Evolutionary conservation across 164 flowering plant genomes (phyloP), one percentile per base, ranked within the genome.

Genomic region (Brasenia schreberi): DNA sequence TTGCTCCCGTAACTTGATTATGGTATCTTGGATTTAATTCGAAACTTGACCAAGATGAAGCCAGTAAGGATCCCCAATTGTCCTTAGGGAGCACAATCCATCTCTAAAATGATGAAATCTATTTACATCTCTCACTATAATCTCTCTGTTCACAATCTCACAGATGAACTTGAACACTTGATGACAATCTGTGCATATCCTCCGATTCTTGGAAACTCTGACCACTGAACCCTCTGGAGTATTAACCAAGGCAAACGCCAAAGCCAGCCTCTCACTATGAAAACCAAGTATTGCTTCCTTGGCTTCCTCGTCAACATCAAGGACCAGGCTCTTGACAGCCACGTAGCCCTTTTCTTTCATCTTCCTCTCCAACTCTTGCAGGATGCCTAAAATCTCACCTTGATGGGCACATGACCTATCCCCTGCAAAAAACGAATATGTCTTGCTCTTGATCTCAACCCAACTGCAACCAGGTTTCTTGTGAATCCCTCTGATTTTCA

Each of bases 391-490:
- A 12, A 84, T 77, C 76, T 83, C 80, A 5, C 43, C 19, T 14
- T 78, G 77, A 59, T 73, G 69, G 18, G 76, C 67, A 42, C 80
- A 81, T 4, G 66, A 68, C 4, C 70, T 56, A 49, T 81, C 82
- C 17, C 88, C 85, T 0, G 84, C 85, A 61, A 79, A 78, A 68
- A 87, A 85, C 17, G 78, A 70, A 18, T 78, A 80, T 1, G 70
- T 72, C 5, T 64, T 19, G 63, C 82, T 80, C 65, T 68, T 78
- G 7, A 82, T 59, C 79, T 89, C 92, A 10, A 89, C 67, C 92
- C 87, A 85, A 71, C 96, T 85, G 76, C 90, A 81, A 19, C 90
- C 96, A 0, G 90, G 96, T 63, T 81, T 82, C 70, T 89, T 89
- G 23, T 56, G 19, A 11, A 89, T 72, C 7, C 85, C 84, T 0